Evolutionary conservation across 441 rosid species (phyloP).

Genomic region (Corymbia calophylla): DNA sequence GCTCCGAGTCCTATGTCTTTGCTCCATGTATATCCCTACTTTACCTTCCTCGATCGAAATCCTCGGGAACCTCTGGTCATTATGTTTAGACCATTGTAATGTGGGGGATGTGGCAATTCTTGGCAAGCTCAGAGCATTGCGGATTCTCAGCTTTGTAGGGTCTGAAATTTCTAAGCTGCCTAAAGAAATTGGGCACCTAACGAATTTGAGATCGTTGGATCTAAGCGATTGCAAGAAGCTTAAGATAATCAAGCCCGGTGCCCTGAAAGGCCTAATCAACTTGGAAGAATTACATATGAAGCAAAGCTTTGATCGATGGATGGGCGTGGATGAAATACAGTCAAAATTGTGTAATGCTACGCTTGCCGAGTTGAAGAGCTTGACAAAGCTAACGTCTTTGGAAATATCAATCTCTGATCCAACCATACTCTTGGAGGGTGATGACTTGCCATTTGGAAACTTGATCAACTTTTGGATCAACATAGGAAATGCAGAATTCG

Average conservation of each 20-base stretch:
- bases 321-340: rapidly evolving
- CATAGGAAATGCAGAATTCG: neutral
- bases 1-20: rapidly evolving
- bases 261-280: rapidly evolving
- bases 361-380: rapidly evolving
- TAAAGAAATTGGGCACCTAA: rapidly evolving
- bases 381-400: rapidly evolving
- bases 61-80: rapidly evolving
- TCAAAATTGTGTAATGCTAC: rapidly evolving
- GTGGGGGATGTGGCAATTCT: neutral
- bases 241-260: rapidly evolving
- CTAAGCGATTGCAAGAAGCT: rapidly evolving
- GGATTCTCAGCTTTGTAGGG: rapidly evolving
- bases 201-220: neutral
- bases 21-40: rapidly evolving
- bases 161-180: rapidly evolving
- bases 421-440: rapidly evolving
- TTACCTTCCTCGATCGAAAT: neutral
- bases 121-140: neutral
- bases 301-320: rapidly evolving
- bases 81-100: rapidly evolving
- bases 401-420: rapidly evolving
- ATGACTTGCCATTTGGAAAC: neutral
- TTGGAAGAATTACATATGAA: neutral
- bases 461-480: neutral